phyloP scores from a whole-genome alignment of 768 basidiomycete species.

The Lentinula sp. region DNA sequence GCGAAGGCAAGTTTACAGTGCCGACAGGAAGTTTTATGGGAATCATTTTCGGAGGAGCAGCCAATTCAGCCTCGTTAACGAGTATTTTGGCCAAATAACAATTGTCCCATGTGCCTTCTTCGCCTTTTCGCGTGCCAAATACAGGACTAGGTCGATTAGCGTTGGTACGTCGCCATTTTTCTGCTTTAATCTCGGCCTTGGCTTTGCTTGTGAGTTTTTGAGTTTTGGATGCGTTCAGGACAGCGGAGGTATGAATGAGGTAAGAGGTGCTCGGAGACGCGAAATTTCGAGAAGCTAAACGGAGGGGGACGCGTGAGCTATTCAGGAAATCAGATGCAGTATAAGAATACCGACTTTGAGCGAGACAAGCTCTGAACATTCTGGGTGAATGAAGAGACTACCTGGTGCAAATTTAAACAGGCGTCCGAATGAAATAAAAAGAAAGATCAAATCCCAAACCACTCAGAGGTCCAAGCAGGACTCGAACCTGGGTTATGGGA shows the following conservation, averaged over 20 bases:
- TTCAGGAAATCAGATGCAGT: background rate
- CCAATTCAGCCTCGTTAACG: slow-evolving; percentile 47
- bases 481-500: slow-evolving; percentile 9
- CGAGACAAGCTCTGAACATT: slow-evolving; percentile 24
- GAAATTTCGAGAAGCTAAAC: slow-evolving; percentile 29
- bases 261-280: slow-evolving; percentile 30
- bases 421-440: background rate
- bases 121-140: slow-evolving; percentile 62
- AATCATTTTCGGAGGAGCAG: slow-evolving; percentile 15
- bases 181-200: slow-evolving; percentile 41
- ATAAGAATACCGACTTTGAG: slow-evolving; percentile 18
- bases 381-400: background rate
- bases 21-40: slow-evolving; percentile 26
- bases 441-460: background rate
- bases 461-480: slow-evolving; percentile 6
- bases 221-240: slow-evolving; percentile 25
- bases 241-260: slow-evolving; percentile 43
- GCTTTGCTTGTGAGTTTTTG: slow-evolving; percentile 31
- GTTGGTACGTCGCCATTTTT: slow-evolving; percentile 29
- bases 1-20: slow-evolving; percentile 39
- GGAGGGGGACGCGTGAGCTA: background rate
- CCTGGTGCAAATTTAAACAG: no score
- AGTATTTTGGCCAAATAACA: slow-evolving; percentile 63
- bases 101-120: slow-evolving; percentile 61
- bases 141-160: slow-evolving; percentile 55